Evolutionary conservation across 2,329 filamentous ascomycete species (phyloP).

Genomic region (Alternaria metachromatica): DNA sequence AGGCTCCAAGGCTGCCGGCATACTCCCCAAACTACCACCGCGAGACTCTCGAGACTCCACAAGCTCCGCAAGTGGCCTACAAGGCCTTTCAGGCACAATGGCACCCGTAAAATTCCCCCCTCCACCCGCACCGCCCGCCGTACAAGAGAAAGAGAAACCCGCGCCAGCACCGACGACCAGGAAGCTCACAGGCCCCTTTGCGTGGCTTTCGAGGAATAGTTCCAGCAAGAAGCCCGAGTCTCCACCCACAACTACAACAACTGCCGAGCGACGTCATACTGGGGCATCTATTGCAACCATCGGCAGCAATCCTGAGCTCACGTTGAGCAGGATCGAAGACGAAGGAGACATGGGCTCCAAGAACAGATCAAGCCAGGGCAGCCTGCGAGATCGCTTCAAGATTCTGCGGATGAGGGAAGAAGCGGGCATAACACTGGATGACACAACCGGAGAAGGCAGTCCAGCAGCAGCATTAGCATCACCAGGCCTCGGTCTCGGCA

Average conservation of each 20-base stretch:
- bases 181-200: slow-evolving; percentile 73
- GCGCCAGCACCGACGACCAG: slow-evolving; percentile 53
- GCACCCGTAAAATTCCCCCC: slow-evolving; percentile 65
- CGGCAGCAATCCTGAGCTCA: slow-evolving; percentile 81
- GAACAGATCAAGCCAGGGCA: slow-evolving; percentile 49
- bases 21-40: slow-evolving; percentile 64
- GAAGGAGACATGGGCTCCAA: slow-evolving; percentile 38
- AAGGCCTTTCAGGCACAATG: slow-evolving; percentile 75
- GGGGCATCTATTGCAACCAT: slow-evolving; percentile 80
- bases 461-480: slow-evolving; percentile 52
- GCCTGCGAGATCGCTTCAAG: slow-evolving; percentile 56
- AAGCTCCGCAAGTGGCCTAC: slow-evolving; percentile 51
- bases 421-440: slow-evolving; percentile 49
- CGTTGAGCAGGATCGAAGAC: slow-evolving; percentile 78
- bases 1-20: slow-evolving; percentile 28
- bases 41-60: slow-evolving; percentile 49
- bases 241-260: slow-evolving; percentile 61
- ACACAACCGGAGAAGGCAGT: slow-evolving; percentile 54
- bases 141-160: slow-evolving; percentile 43
- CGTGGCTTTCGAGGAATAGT: slow-evolving; percentile 45
- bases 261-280: slow-evolving; percentile 70
- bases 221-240: slow-evolving; percentile 67
- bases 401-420: slow-evolving; percentile 55
- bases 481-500: slow-evolving; percentile 52
- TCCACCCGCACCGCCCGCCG: slow-evolving; percentile 41